Conservation (phyloP, 805 yeast genomes). For the Kuraishia piskuri region DNA sequence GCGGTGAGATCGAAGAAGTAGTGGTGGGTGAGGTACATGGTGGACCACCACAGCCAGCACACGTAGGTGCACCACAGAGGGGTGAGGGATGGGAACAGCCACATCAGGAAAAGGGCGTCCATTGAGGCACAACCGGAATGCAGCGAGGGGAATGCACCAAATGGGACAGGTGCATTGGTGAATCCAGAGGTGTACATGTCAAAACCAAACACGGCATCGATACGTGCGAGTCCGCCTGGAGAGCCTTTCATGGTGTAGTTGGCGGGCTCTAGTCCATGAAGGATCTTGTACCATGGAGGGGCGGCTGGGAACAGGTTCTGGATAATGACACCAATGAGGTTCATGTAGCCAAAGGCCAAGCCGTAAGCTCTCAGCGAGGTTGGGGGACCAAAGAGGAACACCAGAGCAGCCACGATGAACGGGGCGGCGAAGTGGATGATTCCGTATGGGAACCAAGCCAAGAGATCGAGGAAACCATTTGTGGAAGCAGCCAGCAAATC, state of each 20-base stretch:
- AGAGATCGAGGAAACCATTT: slow-evolving; percentile 57
- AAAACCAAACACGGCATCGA: slow-evolving; percentile 70
- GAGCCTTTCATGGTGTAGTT: slow-evolving; percentile 87
- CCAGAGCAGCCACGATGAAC: slow-evolving; percentile 68
- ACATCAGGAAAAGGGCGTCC: slow-evolving; percentile 82
- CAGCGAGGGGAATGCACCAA: slow-evolving; percentile 71
- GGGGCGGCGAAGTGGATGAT: slow-evolving; percentile 86
- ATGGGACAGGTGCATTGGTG: slow-evolving; percentile 80
- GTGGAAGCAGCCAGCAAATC: slow-evolving; percentile 73
- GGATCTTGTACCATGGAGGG: slow-evolving; percentile 92
- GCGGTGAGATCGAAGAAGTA: slow-evolving; percentile 89
- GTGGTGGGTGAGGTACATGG: slow-evolving; percentile 96
- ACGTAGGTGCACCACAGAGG: slow-evolving; percentile 70
- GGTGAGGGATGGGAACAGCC: slow-evolving; percentile 66
- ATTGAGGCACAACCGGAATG: slow-evolving; percentile 93
- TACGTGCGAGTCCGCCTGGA: slow-evolving; percentile 91
- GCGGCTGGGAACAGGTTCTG: slow-evolving; percentile 89
- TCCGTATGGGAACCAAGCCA: slow-evolving; percentile 96
- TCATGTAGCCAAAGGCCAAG: slow-evolving; percentile 93
- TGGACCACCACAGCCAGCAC: slow-evolving; percentile 96
- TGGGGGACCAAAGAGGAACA: slow-evolving; percentile 90
- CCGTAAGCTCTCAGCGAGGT: slow-evolving; percentile 75
- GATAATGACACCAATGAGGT: slow-evolving; percentile 71
- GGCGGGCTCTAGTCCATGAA: slow-evolving; percentile 84
- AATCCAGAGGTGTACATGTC: slow-evolving; percentile 81